phyloP scores from a whole-genome alignment of 1,284 basidiomycete genomes.

The Ceratorhiza oryzae-sativae region DNA sequence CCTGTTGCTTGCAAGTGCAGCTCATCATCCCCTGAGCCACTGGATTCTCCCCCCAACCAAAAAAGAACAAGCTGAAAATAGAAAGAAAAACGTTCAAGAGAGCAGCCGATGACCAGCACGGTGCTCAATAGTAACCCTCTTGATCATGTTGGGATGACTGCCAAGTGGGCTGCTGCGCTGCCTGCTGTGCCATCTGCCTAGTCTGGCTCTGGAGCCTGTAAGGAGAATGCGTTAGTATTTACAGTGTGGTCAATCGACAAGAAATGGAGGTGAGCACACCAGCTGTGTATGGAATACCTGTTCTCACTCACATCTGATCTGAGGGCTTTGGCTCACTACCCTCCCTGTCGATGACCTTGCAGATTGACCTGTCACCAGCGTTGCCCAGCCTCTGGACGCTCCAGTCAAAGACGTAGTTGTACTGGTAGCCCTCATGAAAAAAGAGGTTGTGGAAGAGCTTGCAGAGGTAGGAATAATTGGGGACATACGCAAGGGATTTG shows the following conservation, averaged over 20 bases:
- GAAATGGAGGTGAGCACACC: slow-evolving; percentile 21
- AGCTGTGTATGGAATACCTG: slow-evolving; percentile 27
- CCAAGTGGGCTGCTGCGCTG: slow-evolving; percentile 25
- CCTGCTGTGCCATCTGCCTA: slow-evolving; percentile 32
- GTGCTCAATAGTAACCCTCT: slow-evolving; percentile 38
- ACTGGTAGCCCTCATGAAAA: slow-evolving; percentile 5
- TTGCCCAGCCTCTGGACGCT: slow-evolving; percentile 60
- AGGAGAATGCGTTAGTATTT: slow-evolving; percentile 18
- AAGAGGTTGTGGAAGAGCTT: slow-evolving; percentile 89
- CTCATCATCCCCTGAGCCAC: slow-evolving; percentile 10
- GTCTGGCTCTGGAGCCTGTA: slow-evolving; percentile 42
- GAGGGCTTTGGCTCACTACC: slow-evolving; percentile 33
- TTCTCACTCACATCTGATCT: slow-evolving; percentile 28
- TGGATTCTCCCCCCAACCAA: slow-evolving; percentile 5
- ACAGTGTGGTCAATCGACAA: slow-evolving; percentile 1
- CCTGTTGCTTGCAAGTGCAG: slow-evolving; percentile 13
- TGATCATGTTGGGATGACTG: slow-evolving; percentile 35
- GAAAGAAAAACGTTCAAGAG: not conserved
- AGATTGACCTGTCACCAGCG: slow-evolving; percentile 24
- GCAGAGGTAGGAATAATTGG: slow-evolving; percentile 59
- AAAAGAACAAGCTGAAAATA: slow-evolving; percentile 2
- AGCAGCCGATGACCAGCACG: slow-evolving; percentile 10
- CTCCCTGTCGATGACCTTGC: slow-evolving; percentile 41
- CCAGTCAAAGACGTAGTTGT: slow-evolving; percentile 6
- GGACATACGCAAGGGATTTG: slow-evolving; percentile 94